Evolutionary conservation across 306 rosid species (phyloP).

Genomic region (Corylus heterophylla): DNA sequence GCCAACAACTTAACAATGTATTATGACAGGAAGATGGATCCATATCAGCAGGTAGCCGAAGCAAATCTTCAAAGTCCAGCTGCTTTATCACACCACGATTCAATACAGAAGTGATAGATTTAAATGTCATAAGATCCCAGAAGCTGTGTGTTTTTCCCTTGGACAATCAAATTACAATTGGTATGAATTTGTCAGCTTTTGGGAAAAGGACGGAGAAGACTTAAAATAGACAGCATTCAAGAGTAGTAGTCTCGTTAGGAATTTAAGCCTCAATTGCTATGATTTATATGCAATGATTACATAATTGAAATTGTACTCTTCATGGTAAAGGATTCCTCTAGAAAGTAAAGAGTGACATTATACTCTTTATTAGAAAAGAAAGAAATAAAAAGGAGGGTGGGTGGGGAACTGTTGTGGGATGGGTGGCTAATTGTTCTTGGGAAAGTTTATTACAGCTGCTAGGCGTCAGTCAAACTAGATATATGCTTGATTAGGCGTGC

Average conservation of each 20-base stretch:
- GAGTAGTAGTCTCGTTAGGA: neutral
- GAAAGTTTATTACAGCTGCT: neutral
- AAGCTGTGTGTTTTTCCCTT: slow-evolving; percentile 50
- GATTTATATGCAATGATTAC: neutral
- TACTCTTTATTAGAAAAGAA: neutral
- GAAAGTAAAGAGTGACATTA: neutral
- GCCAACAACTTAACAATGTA: slow-evolving; percentile 64
- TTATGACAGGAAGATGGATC: slow-evolving; percentile 65
- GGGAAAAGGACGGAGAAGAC: slow-evolving; percentile 18
- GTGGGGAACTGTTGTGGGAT: no score
- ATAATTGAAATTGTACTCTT: neutral
- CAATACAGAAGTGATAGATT: slow-evolving; percentile 71
- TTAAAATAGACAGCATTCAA: slow-evolving; percentile 10
- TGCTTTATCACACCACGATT: slow-evolving; percentile 68
- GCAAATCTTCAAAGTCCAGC: slow-evolving; percentile 75
- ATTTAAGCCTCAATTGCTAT: neutral
- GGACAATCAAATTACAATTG: slow-evolving; percentile 29
- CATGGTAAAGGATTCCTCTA: neutral
- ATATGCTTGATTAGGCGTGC: neutral
- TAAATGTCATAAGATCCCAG: slow-evolving; percentile 77
- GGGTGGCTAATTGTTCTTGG: neutral
- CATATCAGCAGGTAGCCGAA: slow-evolving; percentile 73
- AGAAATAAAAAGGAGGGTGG: no score
- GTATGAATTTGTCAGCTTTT: slow-evolving; percentile 25
- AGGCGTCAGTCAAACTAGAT: neutral